phyloP scores from a whole-genome alignment of 345 rosid species.

The Alliaria petiolata region DNA sequence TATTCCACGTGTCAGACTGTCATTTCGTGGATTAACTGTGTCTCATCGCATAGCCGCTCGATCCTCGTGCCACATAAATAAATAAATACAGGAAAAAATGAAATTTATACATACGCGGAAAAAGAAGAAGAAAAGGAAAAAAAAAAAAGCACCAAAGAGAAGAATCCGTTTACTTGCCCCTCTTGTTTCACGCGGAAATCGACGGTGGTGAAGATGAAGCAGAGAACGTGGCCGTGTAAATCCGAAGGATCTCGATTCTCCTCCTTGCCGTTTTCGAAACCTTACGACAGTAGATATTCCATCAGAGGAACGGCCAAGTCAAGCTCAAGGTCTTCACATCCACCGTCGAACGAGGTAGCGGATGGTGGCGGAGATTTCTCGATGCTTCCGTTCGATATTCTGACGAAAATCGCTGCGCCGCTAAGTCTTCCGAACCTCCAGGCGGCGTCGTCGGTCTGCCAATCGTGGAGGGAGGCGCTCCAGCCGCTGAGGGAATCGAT shows the following conservation, averaged over 20 bases:
- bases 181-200: conserved; percentile 15
- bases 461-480: conserved; percentile 78
- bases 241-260: conserved; percentile 41
- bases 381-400: conserved; percentile 63
- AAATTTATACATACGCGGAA: neutral
- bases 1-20: conserved; percentile 1
- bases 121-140: neutral
- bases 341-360: neutral
- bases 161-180: conserved; percentile 9
- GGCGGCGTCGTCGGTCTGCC: conserved; percentile 74
- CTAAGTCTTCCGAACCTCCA: conserved; percentile 61
- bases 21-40: neutral
- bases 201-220: conserved; percentile 44
- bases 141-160: neutral
- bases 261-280: conserved; percentile 23
- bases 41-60: conserved; percentile 10
- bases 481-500: conserved; percentile 84
- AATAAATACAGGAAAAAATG: neutral
- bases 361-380: conserved; percentile 44
- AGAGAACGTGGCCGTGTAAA: conserved; percentile 51
- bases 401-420: conserved; percentile 60
- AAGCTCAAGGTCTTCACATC: neutral
- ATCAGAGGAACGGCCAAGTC: conserved; percentile 12
- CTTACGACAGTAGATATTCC: conserved; percentile 11
- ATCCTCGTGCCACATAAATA: neutral